Evolutionary conservation across 2,329 filamentous ascomycete genomes (phyloP), one percentile per base, ranked within the genome.

Genomic region (Seiridium unicorne): DNA sequence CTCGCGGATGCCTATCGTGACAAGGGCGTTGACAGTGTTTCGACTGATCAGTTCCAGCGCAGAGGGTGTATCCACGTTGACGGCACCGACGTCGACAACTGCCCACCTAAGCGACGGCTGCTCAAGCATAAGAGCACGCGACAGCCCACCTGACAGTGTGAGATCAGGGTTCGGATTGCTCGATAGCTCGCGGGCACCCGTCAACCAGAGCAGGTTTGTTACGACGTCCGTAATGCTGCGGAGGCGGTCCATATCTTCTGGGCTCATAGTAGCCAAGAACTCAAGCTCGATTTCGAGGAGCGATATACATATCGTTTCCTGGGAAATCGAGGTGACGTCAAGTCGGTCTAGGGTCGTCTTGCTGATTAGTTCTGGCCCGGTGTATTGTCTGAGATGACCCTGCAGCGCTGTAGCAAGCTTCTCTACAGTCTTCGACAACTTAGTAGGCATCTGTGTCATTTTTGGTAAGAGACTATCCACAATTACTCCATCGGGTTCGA

Each of bases 81-180:
- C 7, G 51, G 34, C 36, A 5, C 49, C 54, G 5, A 56, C 42
- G n/a, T 56, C 54, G 10, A 56, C 11, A 5, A 56, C 26, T 13
- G 40, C 26, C 18, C 34, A 46, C 3, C 42, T 38, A 35, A 55
- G 11, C n/a, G 53, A 44, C 8, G 54, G 54, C 38, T 56, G 54
- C 31, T 56, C 54, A 4, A 56, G 54, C 54, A 56, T 56, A 1
- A 56, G 26, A n/a, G 54, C n/a, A 10, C 54, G 44, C 13, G 54
- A 56, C 38, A 56, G 31, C 13, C 54, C 54, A 36, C 35, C 3
- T 13, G 44, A 46, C 10, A 56, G 13, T 10, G 54, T 56, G 5
- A 56, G 54, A 5, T 31, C 6, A 35, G 54, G 40, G 26, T 55
- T 34, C 3, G 53, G 36, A 13, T 36, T 34, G 9, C 49, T 36